Conservation (phyloP, 2,329 filamentous ascomycete species). For the Huntiella abstrusa region DNA sequence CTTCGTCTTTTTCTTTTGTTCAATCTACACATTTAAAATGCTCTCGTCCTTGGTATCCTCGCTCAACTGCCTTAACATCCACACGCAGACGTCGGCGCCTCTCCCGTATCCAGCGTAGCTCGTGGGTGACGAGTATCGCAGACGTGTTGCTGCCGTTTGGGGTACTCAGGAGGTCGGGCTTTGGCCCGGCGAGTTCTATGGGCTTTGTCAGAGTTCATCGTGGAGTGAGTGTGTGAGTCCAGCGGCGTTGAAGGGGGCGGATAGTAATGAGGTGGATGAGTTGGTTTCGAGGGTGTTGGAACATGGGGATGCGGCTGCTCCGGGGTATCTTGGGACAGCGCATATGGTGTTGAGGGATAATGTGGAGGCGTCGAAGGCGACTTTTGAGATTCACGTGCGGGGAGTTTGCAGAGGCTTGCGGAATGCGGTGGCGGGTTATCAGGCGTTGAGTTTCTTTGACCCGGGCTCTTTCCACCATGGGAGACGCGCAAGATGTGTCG, state of each 20-base stretch:
- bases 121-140: not conserved
- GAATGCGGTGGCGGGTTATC: not conserved
- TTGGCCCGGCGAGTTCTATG: not conserved
- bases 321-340: not conserved
- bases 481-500: not conserved
- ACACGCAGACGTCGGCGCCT: no score
- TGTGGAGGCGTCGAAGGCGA: not conserved
- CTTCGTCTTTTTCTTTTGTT: no score
- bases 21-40: no score
- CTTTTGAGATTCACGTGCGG: not conserved
- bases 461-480: not conserved
- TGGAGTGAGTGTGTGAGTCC: not conserved
- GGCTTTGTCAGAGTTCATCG: not conserved
- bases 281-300: not conserved
- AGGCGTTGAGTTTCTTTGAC: not conserved
- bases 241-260: not conserved
- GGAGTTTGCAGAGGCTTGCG: not conserved
- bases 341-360: not conserved
- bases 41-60: no score
- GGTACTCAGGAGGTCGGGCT: not conserved
- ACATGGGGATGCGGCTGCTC: not conserved
- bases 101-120: not conserved
- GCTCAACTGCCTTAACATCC: no score
- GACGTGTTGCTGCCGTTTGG: not conserved
- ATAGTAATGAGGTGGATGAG: not conserved